Evolutionary conservation across 225 moss, liverwort and hornwort genomes (phyloP).

Genomic region (Bryoerythrophyllum caledonicum): DNA sequence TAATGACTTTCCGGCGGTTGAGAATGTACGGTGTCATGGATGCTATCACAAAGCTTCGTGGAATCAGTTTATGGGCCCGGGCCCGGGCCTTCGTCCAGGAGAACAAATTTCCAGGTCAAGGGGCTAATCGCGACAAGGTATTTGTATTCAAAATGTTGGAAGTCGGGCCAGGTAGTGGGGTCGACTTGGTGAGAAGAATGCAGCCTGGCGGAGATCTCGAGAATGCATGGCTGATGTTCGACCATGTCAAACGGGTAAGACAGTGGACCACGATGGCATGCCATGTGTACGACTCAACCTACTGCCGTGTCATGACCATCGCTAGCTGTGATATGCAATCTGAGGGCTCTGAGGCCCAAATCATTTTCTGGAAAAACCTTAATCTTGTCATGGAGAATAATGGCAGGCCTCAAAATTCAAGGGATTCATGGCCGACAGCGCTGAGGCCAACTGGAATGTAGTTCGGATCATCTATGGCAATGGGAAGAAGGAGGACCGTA

Average conservation of each 20-base stretch:
- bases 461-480: no score
- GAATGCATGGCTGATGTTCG: background rate
- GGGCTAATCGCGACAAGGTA: background rate
- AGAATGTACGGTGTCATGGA: background rate
- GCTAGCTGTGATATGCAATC: background rate
- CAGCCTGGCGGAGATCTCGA: no score
- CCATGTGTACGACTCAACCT: background rate
- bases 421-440: background rate
- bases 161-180: no score
- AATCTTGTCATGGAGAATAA: background rate
- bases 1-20: background rate
- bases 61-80: background rate
- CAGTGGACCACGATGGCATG: background rate
- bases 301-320: background rate
- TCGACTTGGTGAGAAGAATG: no score
- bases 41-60: background rate
- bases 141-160: background rate
- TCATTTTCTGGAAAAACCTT: background rate
- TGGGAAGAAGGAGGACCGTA: background rate
- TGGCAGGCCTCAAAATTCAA: background rate
- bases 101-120: no score
- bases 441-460: background rate
- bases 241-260: background rate
- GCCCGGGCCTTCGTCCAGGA: no score
- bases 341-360: background rate